phyloP scores from a whole-genome alignment of 352 stramenopile species.

The Pythium apleroticum region DNA sequence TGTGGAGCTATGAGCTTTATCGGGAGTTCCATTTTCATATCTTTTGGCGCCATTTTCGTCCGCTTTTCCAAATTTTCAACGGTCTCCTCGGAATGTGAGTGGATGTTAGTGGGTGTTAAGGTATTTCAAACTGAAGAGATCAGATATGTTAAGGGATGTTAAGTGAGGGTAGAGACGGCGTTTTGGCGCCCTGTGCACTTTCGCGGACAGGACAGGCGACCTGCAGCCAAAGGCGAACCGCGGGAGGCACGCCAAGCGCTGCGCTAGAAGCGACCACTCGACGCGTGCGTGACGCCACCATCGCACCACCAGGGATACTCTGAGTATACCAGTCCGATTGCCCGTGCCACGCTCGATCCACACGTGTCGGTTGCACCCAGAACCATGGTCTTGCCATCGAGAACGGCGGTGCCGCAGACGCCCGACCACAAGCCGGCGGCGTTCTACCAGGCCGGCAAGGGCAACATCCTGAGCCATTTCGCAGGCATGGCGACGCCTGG shows the following conservation, averaged over 20 bases:
- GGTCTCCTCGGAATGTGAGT: slow-evolving; percentile 5
- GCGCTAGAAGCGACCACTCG: background rate
- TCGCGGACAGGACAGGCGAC: slow-evolving; percentile 4
- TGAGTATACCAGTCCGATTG: no score
- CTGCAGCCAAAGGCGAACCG: background rate
- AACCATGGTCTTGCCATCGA: slow-evolving; percentile 28
- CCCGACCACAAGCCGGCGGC: slow-evolving; percentile 19
- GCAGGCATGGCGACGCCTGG: slow-evolving; percentile 47
- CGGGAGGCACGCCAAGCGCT: background rate
- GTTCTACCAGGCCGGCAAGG: slow-evolving; percentile 55
- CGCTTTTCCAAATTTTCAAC: slow-evolving; percentile 1
- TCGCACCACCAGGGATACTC: background rate
- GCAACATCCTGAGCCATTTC: slow-evolving; percentile 65
- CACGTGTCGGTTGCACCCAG: slow-evolving; percentile 6
- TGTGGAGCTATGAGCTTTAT: background rate
- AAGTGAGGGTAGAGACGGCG: slow-evolving; percentile 24
- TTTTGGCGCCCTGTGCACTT: slow-evolving; percentile 27
- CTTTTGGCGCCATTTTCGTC: slow-evolving; percentile 19
- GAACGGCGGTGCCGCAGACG: slow-evolving; percentile 18
- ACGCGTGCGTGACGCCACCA: background rate
- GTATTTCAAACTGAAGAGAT: background rate
- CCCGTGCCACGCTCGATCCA: background rate
- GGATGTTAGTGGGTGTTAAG: slow-evolving; percentile 19
- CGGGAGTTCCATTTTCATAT: background rate
- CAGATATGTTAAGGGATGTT: slow-evolving; percentile 23